These are phyloP conservation scores for Prunus campanulata DNA, from an alignment of 306 rosid genomes.

Conservation along the genomic window DNA sequence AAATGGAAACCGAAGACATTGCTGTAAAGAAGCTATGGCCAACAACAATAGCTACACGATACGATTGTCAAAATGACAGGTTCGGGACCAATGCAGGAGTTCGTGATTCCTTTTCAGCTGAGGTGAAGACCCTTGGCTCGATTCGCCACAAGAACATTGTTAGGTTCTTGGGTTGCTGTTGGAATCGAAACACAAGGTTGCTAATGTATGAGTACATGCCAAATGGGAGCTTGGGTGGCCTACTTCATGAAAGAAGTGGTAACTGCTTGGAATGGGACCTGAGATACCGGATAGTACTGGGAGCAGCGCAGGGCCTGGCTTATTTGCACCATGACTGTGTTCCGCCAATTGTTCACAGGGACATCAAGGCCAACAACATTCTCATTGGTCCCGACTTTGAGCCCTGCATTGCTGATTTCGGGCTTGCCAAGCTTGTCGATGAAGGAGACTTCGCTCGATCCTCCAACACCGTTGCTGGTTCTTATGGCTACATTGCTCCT, in stretches of 20 bases:
- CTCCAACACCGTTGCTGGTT: slow-evolving; percentile 78
- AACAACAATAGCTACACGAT: slow-evolving; percentile 37
- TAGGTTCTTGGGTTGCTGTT: slow-evolving; percentile 82
- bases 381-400: slow-evolving; percentile 85
- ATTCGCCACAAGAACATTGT: slow-evolving; percentile 93
- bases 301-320: slow-evolving; percentile 90
- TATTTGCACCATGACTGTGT: slow-evolving; percentile 89
- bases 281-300: slow-evolving; percentile 62
- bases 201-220: slow-evolving; percentile 89
- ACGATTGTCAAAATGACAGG: slow-evolving; percentile 44
- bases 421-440: slow-evolving; percentile 88
- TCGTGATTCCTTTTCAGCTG: slow-evolving; percentile 85
- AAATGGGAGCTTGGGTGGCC: slow-evolving; percentile 85
- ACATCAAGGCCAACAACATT: slow-evolving; percentile 85
- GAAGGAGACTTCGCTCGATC: slow-evolving; percentile 70
- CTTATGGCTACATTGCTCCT: slow-evolving; percentile 95
- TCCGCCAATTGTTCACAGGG: slow-evolving; percentile 92
- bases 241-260: slow-evolving; percentile 64
- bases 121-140: slow-evolving; percentile 79
- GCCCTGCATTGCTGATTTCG: slow-evolving; percentile 84
- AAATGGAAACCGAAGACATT: slow-evolving; percentile 57
- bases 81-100: slow-evolving; percentile 43
- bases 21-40: slow-evolving; percentile 96
- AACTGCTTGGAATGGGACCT: slow-evolving; percentile 79
- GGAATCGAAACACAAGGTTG: slow-evolving; percentile 64